These are phyloP conservation scores for Starmerella apicola DNA, from an alignment of 805 yeast species.

Conservation along the genomic window DNA sequence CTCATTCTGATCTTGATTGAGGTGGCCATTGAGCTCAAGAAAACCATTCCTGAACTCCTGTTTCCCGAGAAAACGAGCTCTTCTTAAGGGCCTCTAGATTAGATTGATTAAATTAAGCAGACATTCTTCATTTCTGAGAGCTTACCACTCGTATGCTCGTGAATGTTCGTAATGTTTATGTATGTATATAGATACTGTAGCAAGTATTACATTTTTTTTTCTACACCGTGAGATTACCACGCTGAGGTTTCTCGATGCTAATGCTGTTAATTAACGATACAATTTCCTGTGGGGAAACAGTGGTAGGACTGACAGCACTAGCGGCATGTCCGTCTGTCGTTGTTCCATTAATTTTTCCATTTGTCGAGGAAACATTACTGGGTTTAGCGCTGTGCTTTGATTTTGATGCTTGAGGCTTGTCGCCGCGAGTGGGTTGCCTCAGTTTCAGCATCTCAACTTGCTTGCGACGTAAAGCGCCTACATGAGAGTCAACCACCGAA, in stretches of 20 bases:
- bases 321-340: background rate
- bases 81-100: too few relatives aligned
- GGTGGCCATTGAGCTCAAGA: slow-evolving; percentile 58
- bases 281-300: background rate
- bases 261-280: background rate
- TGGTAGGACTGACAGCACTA: background rate
- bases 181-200: too few relatives aligned
- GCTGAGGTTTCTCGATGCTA: background rate
- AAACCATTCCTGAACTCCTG: background rate
- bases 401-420: too few relatives aligned
- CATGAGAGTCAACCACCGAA: slow-evolving; percentile 5
- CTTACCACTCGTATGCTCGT: too few relatives aligned
- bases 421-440: too few relatives aligned
- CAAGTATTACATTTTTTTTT: background rate
- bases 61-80: background rate
- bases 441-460: slow-evolving; percentile 14
- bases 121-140: too few relatives aligned
- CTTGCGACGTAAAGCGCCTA: slow-evolving; percentile 7
- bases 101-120: too few relatives aligned
- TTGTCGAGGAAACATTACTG: background rate
- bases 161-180: background rate
- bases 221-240: slow-evolving; percentile 2
- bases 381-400: background rate
- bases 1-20: slow-evolving; percentile 73
- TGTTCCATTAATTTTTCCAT: too few relatives aligned